Evolutionary conservation across 2,329 filamentous ascomycete genomes (phyloP).

Genomic region (Aspergillus felis): DNA sequence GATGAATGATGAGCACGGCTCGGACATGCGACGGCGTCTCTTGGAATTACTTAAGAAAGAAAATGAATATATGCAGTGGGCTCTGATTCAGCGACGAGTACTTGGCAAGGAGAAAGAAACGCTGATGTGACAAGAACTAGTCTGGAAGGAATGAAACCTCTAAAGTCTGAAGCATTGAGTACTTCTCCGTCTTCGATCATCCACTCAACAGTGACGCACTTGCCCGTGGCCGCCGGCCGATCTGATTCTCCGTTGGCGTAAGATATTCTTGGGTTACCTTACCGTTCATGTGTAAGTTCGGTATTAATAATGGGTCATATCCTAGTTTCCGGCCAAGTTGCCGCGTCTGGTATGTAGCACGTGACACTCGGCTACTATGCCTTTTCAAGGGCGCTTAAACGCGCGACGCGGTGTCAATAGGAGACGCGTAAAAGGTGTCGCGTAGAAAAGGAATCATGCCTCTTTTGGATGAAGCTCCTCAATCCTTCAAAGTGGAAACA

Average conservation of each 20-base stretch:
- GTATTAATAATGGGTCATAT: background rate
- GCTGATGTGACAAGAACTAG: background rate
- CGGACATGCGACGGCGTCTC: background rate
- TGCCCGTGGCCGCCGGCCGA: background rate
- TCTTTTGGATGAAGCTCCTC: constrained; percentile 9
- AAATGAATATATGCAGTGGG: background rate
- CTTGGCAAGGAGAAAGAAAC: background rate
- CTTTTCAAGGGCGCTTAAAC: background rate
- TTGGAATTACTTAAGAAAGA: background rate
- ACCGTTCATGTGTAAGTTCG: background rate
- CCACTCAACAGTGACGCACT: constrained; percentile 10
- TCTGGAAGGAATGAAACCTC: background rate
- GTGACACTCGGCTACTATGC: background rate
- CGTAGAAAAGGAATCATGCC: constrained; percentile 16
- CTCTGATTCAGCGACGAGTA: background rate
- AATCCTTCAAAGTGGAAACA: background rate
- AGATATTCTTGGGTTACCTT: background rate
- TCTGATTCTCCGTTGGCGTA: background rate
- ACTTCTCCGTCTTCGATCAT: constrained; percentile 5
- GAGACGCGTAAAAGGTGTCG: constrained; percentile 2
- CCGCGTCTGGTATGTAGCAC: background rate
- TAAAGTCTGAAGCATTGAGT: background rate
- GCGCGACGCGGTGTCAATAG: constrained; percentile 6
- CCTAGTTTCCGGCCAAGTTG: no score
- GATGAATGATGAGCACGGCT: background rate